Evolutionary conservation across 192 early-diverging fungal species (phyloP).

Genomic region (Coemansia sp.): DNA sequence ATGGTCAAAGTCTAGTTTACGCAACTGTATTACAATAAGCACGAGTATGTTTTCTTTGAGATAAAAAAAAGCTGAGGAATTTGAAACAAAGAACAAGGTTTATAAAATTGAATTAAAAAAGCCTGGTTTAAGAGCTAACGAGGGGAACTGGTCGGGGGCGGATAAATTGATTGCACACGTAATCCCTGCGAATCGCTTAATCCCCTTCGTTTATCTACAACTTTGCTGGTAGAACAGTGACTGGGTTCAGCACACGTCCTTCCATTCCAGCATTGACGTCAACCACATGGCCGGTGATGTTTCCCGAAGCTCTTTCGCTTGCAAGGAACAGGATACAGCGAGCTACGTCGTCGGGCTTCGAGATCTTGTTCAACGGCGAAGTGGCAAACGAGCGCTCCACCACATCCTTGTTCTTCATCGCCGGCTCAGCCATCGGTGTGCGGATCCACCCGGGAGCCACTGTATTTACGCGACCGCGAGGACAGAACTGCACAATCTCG

Average conservation of each 20-base stretch:
- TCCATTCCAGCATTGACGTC: slow-evolving; percentile 66
- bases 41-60: no score
- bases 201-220: background rate
- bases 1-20: no score
- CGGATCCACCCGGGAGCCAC: slow-evolving; percentile 58
- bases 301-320: slow-evolving; percentile 47
- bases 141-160: background rate
- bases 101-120: no score
- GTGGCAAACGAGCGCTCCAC: slow-evolving; percentile 60
- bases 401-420: slow-evolving; percentile 49
- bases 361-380: slow-evolving; percentile 60
- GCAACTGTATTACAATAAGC: no score
- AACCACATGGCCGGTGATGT: slow-evolving; percentile 60
- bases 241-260: slow-evolving; percentile 23
- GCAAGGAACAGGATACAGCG: slow-evolving; percentile 58
- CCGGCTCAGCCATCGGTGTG: slow-evolving; percentile 62
- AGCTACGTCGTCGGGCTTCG: slow-evolving; percentile 60
- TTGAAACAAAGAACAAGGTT: background rate
- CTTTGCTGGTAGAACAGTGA: slow-evolving; percentile 8
- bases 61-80: no score
- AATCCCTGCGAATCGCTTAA: background rate
- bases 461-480: slow-evolving; percentile 56
- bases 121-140: background rate
- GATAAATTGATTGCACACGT: background rate
- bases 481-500: slow-evolving; percentile 61